Conservation (phyloP, 1,139 yeast genomes). For the Yamadazyma aaseri region DNA sequence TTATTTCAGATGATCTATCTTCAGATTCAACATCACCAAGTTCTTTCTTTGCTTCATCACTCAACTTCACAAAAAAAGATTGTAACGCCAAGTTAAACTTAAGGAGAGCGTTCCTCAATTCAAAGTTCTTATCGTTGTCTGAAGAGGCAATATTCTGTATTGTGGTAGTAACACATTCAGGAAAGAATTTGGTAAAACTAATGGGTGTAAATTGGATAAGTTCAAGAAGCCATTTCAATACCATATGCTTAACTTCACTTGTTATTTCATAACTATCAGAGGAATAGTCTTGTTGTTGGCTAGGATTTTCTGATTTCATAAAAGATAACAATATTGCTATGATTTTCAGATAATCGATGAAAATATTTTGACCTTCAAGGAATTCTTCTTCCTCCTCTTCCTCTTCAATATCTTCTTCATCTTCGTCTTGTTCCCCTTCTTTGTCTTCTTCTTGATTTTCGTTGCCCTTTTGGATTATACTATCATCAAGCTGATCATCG, state of each 20-base stretch:
- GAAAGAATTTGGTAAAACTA: constrained; percentile 63
- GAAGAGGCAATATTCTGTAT: constrained; percentile 39
- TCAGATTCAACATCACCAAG: constrained; percentile 4
- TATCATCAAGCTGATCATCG: not conserved
- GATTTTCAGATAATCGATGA: constrained; percentile 76
- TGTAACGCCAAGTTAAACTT: constrained; percentile 38
- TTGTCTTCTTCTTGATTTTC: constrained; percentile 14
- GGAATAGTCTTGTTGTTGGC: constrained; percentile 27
- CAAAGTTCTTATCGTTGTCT: constrained; percentile 39
- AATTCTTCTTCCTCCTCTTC: constrained; percentile 40
- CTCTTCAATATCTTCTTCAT: constrained; percentile 16
- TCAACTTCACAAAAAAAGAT: constrained; percentile 30
- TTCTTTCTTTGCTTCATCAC: constrained; percentile 17
- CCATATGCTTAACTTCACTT: constrained; percentile 76
- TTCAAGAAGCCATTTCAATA: constrained; percentile 79
- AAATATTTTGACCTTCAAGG: constrained; percentile 83
- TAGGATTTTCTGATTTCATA: constrained; percentile 47
- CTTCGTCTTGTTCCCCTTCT: constrained; percentile 7
- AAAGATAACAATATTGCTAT: constrained; percentile 79
- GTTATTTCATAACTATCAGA: constrained; percentile 49
- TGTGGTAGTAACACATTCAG: constrained; percentile 41
- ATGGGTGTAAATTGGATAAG: constrained; percentile 73
- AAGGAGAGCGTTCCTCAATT: constrained; percentile 37
- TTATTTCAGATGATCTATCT: constrained; percentile 2
- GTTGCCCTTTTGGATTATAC: constrained; percentile 12